Evolutionary conservation across 2,329 filamentous ascomycete species (phyloP).

Genomic region (Lecanicillium sp.): DNA sequence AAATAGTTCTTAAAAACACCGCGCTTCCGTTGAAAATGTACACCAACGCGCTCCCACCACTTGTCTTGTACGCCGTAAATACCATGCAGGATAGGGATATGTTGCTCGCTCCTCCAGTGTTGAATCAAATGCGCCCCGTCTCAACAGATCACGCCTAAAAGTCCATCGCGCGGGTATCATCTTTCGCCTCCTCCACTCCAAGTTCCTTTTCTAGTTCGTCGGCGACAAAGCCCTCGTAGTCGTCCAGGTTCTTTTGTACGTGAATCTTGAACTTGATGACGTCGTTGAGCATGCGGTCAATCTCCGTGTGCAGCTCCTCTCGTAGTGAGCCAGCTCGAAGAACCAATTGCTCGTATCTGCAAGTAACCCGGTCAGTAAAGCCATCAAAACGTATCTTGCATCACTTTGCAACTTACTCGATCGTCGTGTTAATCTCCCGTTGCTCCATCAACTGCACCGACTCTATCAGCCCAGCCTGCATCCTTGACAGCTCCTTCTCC

Average conservation of each 20-base stretch:
- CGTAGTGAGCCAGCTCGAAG: constrained; percentile 73
- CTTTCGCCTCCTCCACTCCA: constrained; percentile 51
- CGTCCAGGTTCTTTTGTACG: constrained; percentile 83
- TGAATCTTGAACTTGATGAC: constrained; percentile 99
- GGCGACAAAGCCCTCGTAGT: constrained; percentile 88
- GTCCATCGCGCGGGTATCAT: constrained; percentile 46
- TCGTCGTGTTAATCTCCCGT: constrained; percentile 90
- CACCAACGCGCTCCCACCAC: no score
- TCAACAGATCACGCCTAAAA: constrained; percentile 19
- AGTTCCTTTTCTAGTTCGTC: constrained; percentile 87
- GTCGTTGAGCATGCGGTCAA: constrained; percentile 92
- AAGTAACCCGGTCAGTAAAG: constrained; percentile 1
- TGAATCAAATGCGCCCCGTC: neutral
- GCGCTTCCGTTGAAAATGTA: no score
- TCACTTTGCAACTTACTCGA: constrained; percentile 59
- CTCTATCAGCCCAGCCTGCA: constrained; percentile 76
- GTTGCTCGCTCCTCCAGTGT: neutral
- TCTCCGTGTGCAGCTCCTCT: constrained; percentile 97
- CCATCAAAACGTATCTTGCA: neutral
- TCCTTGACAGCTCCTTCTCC: constrained; percentile 95
- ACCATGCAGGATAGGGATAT: neutral
- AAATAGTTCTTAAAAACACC: no score
- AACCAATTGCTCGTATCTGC: constrained; percentile 84
- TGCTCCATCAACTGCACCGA: constrained; percentile 90
- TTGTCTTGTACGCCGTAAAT: no score